phyloP scores from a whole-genome alignment of 2,329 filamentous ascomycete species.

The Colletotrichum tofieldiae region DNA sequence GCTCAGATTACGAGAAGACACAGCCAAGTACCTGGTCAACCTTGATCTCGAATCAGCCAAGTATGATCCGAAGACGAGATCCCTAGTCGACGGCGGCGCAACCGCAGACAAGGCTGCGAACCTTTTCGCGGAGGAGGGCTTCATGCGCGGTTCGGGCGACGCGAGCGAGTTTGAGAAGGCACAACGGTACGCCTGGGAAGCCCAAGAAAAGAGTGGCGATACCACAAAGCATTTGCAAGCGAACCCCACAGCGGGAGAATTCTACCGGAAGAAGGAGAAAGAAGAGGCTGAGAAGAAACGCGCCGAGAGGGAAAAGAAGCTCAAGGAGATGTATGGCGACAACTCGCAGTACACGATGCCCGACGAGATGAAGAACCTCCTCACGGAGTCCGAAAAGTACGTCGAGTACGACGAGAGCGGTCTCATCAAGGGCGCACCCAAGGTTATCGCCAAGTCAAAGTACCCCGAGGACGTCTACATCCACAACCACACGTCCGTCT shows the following conservation, averaged over 20 bases:
- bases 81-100: slow-evolving; percentile 89
- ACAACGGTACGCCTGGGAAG: slow-evolving; percentile 94
- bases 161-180: slow-evolving; percentile 93
- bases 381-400: slow-evolving; percentile 87
- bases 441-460: slow-evolving; percentile 85
- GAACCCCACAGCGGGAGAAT: slow-evolving; percentile 94
- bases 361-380: slow-evolving; percentile 70
- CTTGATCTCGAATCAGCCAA: slow-evolving; percentile 96
- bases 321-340: slow-evolving; percentile 88
- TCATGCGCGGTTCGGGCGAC: slow-evolving; percentile 89
- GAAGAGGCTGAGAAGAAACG: slow-evolving; percentile 81
- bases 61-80: slow-evolving; percentile 96
- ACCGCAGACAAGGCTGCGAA: slow-evolving; percentile 85
- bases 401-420: slow-evolving; percentile 96
- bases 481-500: slow-evolving; percentile 94
- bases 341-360: slow-evolving; percentile 68
- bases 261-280: slow-evolving; percentile 83
- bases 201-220: slow-evolving; percentile 85
- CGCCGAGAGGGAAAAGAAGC: slow-evolving; percentile 76
- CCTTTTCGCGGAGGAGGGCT: slow-evolving; percentile 93
- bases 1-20: slow-evolving; percentile 93
- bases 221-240: slow-evolving; percentile 92
- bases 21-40: slow-evolving; percentile 95
- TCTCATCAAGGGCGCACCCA: slow-evolving; percentile 88
- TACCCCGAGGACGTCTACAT: slow-evolving; percentile 89